Base-by-base conservation (phyloP, 2,329 filamentous ascomycete species). In the Cytospora piceicola region DNA sequence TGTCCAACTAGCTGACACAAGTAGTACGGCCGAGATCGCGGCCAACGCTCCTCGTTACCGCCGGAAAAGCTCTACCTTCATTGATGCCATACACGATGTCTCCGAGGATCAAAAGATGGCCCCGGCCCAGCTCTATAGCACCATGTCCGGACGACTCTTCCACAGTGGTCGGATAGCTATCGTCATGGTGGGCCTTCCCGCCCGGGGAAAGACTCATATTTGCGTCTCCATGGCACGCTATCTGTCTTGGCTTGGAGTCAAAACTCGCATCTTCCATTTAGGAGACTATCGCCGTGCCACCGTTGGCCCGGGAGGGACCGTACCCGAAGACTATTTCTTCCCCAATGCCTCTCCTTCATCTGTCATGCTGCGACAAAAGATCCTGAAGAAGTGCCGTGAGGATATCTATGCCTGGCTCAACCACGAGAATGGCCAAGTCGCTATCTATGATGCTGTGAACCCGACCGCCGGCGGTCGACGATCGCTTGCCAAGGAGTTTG, bases 371-470 rank as follows among this genome's bases (percentile, higher is more conserved):
- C 89, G 95, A 39, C 95, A 98, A 77, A 97, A 97, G 81, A 99
- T 99, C 61, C 83, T 99, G 24, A 97, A 97, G 80, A 96, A 96
- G 76, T 99, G 95, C 72, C 89, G 95, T 66, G 94, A 98, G 75
- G 95, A 99, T 74, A 97, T 99, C 65, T 97, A 97, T 74, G 90
- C 91, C 63, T 99, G 97, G 83, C 81, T 99, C 54, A 96, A 98
- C 73, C 91, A 97, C 71, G 95, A 98, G 74, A 98, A 98, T 72
- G 95, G 95, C 15, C 95, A 99, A 75, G 94, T 99, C 63, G 95
- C 95, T 64, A 98, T 99, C 67, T 99, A 98, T 76, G 95, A 99
- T 78, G 95, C 96, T 32, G 96, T 99, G 22, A 99, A 99, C 73
- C 94, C 94, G 5, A 89, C 95, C 24, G 89, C 92, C 24, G 88